Percentiles rank a stretch among this genome's conserved stretches.
phyloP scores from a whole-genome alignment of 495 filamentous ascomycete species.

The Trichocladium antarcticum region DNA sequence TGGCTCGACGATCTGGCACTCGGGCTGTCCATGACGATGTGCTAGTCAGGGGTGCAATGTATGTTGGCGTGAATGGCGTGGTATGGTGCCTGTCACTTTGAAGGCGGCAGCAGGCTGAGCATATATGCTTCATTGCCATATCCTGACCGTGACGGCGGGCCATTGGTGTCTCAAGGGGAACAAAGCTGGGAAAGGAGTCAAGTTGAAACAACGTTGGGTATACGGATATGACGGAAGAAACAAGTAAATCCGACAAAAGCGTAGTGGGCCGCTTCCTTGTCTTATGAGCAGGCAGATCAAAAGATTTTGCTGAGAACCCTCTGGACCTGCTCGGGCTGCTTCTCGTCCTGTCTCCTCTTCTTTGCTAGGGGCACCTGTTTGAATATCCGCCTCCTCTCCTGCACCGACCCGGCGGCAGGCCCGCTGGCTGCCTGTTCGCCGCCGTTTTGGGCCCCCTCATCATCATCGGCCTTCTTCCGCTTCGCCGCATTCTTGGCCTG shows the following conservation, averaged over 20 bases:
- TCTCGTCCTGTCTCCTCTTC: constrained; percentile 35
- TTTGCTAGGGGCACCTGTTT: constrained; percentile 52
- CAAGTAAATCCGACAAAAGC: not conserved
- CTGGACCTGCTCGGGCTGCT: constrained; percentile 57
- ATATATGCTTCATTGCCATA: not conserved
- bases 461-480: constrained; percentile 31
- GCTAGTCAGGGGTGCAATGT: not conserved
- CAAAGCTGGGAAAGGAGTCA: not conserved
- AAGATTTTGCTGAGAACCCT: constrained; percentile 78
- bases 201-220: not conserved
- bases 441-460: constrained; percentile 16
- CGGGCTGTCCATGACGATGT: not conserved
- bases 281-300: constrained; percentile 22
- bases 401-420: constrained; percentile 17
- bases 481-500: constrained; percentile 52
- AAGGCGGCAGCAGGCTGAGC: not conserved
- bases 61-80: not conserved
- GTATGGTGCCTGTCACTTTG: not conserved
- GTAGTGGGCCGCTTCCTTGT: not conserved
- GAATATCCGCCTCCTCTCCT: constrained; percentile 49
- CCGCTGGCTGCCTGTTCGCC: constrained; percentile 2
- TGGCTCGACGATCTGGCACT: no score
- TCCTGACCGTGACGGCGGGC: no score
- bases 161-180: no score
- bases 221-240: not conserved